Base-by-base conservation (phyloP, 2,329 filamentous ascomycete species). In the Intubia oerlemansii region DNA sequence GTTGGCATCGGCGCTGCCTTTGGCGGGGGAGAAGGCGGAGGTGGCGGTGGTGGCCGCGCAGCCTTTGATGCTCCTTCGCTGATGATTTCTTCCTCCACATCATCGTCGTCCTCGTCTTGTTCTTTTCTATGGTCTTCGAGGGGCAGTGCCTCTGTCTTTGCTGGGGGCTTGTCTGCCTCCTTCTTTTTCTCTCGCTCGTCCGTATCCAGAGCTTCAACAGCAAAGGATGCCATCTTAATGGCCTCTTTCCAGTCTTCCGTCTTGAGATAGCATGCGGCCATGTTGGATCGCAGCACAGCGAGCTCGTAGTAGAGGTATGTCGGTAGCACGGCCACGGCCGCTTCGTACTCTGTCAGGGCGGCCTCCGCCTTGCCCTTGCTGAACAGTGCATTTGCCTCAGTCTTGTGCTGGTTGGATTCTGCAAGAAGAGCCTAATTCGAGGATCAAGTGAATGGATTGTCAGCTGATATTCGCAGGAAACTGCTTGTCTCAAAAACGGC, bases 251-350 rank as follows among this genome's bases (percentile, higher is more conserved):
- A 93, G 35, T 85, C 73, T 35, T 71, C 60, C 4, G 90, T 57
- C 46, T 90, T 90, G 31, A 95, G 49, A 41, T 92, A 69, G 45
- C 82, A 92, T 8, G 84, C 85, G 2, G 85, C 66, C 38, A 93
- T 74, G 53, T 95, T 95, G 46, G 77, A 82, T 34, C 74, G 69
- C 5, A 95, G 59, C 8, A 95, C 79, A 16, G 84, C 81, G 36
- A 85, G 60, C 40, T 92, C 81, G 52, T 80, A 92, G 46, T 85
- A 71, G 16, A 91, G 65, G 46, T 91, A 90, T 38, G 68, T 72
- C 2, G 85, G 85, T 42, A 80, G 84, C 7, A 71, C 64, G 10
- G 68, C 60, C 4, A 90, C 58, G 14, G 88, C 84, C 38, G 75
- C 67, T 42, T 82, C 74, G 52, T 95, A 95, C 35, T 66, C 74